Base-by-base conservation (phyloP, 805 yeast species). In the Suhomyces xylopsoci region DNA sequence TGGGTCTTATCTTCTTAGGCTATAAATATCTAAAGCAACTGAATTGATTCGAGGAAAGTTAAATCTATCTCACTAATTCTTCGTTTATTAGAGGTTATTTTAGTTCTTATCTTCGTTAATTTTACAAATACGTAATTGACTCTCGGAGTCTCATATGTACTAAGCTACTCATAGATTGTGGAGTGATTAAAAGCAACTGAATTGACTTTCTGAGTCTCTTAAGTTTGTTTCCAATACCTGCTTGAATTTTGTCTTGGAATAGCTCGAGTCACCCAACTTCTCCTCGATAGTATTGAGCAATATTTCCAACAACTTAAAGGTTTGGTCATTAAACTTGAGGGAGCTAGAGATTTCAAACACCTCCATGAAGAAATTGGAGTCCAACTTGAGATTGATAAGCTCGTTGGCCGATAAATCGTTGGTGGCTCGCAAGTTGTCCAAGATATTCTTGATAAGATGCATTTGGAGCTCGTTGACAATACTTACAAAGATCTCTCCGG, bases 401-500 rank as follows among this genome's bases (percentile, higher is more conserved):
- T 54, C 53, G 14, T 55, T 44, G 5, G 38, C 49, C n/a, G 49
- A 45, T 17, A 55, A 36, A n/a, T 50, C 58, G 5, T 63, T 58
- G 7, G 61, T 54, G 9, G 48, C 54, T 47, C 79, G 56, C 28
- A 71, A 56, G 45, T 67, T 61, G 51, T 65, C 72, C 48, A 75
- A 59, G 22, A 72, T 64, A 24, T 60, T 65, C 53, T 68, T 66
- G 53, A 75, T 59, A 48, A 71, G 69, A 32, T 64, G 68, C 41
- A 66, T 63, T 51, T 75, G 79, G 22, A 75, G 60, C 47, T 74
- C 76, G 47, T 69, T 72, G 5, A 74, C 63, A 5, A 75, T 67
- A 20, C 61, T 67, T 12, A 66, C 60, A 48, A 75, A 75, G 6
- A 72, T 69, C 12, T 66, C 72, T 5, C 55, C 54, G 15, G 70